A percentile compares a stretch with the other conserved stretches of the same genome.
Evolutionary conservation across 225 moss, liverwort and hornwort species (phyloP).

Genomic region (Takakia lepidozioides): DNA sequence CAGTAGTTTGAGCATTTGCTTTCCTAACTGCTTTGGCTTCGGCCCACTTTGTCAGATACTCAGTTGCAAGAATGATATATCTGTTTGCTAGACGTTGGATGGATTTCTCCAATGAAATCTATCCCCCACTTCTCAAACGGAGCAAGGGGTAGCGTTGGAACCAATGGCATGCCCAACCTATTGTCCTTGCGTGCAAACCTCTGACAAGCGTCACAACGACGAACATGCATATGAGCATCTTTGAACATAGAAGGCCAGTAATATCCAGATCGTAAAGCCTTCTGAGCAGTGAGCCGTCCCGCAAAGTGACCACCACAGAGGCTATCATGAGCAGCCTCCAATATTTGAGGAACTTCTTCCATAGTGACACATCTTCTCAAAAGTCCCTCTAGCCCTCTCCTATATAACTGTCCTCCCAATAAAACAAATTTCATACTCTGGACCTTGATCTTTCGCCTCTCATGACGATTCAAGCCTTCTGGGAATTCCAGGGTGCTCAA

Average conservation of each 20-base stretch:
- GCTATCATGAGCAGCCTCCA: neutral
- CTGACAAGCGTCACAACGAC: neutral
- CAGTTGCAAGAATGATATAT: no score
- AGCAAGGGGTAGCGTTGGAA: neutral
- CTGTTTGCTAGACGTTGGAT: no score
- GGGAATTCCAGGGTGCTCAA: neutral
- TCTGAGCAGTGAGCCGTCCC: neutral
- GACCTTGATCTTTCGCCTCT: neutral
- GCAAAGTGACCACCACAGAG: neutral
- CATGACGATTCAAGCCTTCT: no score
- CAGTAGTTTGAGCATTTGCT: no score
- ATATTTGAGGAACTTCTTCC: neutral
- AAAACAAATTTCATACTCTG: neutral
- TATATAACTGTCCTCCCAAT: neutral
- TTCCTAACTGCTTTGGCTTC: no score
- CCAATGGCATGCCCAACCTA: neutral
- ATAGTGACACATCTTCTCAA: neutral
- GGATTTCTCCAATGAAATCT: neutral
- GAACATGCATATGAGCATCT: neutral
- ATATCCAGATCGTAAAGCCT: neutral
- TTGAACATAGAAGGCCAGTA: neutral
- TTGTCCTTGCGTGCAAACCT: neutral
- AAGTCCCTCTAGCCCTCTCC: no score
- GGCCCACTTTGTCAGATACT: no score
- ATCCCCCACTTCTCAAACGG: slow-evolving; percentile 1